Percentiles rank a stretch among this genome's conserved stretches.
phyloP scores from a whole-genome alignment of 176 grass and related monocot genomes.

The Dendrocalamus sinicus region DNA sequence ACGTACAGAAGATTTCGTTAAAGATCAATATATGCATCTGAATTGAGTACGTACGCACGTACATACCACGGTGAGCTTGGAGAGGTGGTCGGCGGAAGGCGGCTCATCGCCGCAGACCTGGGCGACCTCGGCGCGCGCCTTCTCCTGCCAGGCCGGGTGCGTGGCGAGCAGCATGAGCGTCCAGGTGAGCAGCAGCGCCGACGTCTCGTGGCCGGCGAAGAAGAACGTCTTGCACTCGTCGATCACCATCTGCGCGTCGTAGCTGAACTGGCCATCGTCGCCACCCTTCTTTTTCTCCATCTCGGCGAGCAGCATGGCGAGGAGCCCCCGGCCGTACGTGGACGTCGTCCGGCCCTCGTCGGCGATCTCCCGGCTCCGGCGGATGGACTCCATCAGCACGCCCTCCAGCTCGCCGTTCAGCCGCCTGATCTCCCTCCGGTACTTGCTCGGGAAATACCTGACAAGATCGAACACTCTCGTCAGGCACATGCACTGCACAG shows the following conservation, averaged over 20 bases:
- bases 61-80: slow-evolving; percentile 80
- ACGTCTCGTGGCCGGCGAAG: slow-evolving; percentile 91
- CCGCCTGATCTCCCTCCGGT: slow-evolving; percentile 69
- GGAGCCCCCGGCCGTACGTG: slow-evolving; percentile 59
- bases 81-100: slow-evolving; percentile 67
- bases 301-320: slow-evolving; percentile 67
- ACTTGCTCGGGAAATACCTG: slow-evolving; percentile 92
- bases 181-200: slow-evolving; percentile 90
- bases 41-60: background rate
- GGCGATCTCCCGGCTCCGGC: slow-evolving; percentile 62
- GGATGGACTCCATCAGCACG: slow-evolving; percentile 67
- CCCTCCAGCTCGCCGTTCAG: slow-evolving; percentile 73
- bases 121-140: slow-evolving; percentile 70
- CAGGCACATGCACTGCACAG: background rate
- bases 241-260: slow-evolving; percentile 73
- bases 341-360: slow-evolving; percentile 70
- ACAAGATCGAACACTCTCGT: background rate
- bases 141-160: slow-evolving; percentile 80
- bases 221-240: slow-evolving; percentile 99
- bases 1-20: background rate
- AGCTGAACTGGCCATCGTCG: slow-evolving; percentile 45
- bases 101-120: slow-evolving; percentile 63
- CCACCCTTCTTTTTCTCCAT: slow-evolving; percentile 55
- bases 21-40: background rate
- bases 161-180: slow-evolving; percentile 86